Evolutionary conservation across 495 filamentous ascomycete genomes (phyloP), one percentile per base, ranked within the genome.

Genomic region (Thermochaetoides thermophila): DNA sequence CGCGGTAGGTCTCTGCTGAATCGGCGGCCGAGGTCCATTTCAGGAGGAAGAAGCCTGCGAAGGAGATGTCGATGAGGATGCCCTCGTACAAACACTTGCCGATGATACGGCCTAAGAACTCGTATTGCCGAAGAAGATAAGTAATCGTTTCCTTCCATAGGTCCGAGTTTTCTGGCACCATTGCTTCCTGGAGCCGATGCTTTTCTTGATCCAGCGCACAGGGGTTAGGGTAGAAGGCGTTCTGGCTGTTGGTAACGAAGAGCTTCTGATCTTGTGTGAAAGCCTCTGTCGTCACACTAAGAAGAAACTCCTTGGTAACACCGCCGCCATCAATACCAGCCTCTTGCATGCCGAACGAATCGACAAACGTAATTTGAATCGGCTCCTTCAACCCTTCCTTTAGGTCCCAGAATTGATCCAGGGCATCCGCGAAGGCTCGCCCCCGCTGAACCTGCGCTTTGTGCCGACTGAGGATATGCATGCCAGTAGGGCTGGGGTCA

Each of bases 21-120:
- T 78, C 78, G 31, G 84, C 64, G 9, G 83, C 71, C 27, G 86
- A 63, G 7, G 83, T 72, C 89, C 89, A 99, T 48, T 93, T 92
- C 23, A 94, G 68, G 5, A 99, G 71, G 63, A 99, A 99, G 57
- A 96, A 96, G 2, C 81, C 76, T 2, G 87, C 89, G 57, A 99
- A 99, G 37, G 71, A 66, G 43, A 96, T 79, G 51, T 99, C 86
- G 34, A 96, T 78, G 8, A 99, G 66, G 30, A 99, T 96, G 2
- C 87, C 86, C 58, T 99, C 89, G 45, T 99, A 99, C 34, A 99
- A 66, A 56, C 89, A 99, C 53, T 99, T 99, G 3, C 89, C 89
- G 27, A 99, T 76, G 17, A 96, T 68, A 5, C 89, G 75, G 8
- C 89, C 89, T 0, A 93, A 61, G 42, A 99, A 99, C 48, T 96